These are phyloP conservation scores for Striga hermonthica DNA, from an alignment of 305 asterid genomes.

Conservation along the genomic window DNA sequence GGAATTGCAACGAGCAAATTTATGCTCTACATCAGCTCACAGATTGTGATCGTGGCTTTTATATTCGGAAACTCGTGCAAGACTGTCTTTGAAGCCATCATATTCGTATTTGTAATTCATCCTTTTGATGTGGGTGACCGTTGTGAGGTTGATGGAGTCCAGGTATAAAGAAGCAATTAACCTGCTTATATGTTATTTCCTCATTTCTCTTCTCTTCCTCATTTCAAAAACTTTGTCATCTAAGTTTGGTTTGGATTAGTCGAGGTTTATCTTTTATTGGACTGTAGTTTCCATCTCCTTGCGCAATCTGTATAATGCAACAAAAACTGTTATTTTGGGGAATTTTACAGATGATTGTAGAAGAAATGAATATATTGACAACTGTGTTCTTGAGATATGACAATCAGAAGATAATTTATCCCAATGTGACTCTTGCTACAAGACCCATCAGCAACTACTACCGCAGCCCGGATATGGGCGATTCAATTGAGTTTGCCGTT, in stretches of 20 bases:
- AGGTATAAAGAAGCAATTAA: conserved; percentile 39
- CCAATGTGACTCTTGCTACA: conserved; percentile 68
- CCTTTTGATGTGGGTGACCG: conserved; percentile 93
- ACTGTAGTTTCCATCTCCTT: no score
- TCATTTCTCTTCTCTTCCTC: no score
- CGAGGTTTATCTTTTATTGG: no score
- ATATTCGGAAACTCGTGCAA: conserved; percentile 89
- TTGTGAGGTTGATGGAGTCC: conserved; percentile 80
- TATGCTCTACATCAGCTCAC: conserved; percentile 82
- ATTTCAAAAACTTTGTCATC: no score
- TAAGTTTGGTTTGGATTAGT: no score
- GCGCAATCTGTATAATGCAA: no score
- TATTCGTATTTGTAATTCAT: conserved; percentile 73
- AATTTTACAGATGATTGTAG: conserved; percentile 60
- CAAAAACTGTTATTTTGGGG: no score
- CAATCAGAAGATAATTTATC: conserved; percentile 61
- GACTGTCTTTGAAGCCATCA: conserved; percentile 67
- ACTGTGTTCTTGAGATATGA: conserved; percentile 64
- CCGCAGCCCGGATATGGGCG: conserved; percentile 88
- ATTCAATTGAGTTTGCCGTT: conserved; percentile 54
- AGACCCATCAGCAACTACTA: conserved; percentile 60
- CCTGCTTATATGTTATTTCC: no score
- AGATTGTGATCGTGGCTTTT: conserved; percentile 82
- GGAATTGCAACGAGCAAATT: conserved; percentile 65
- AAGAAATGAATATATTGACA: conserved; percentile 81